Evolutionary conservation across 2,329 filamentous ascomycete species (phyloP), one percentile per base, ranked within the genome.

Genomic region (Colletotrichum phormii): DNA sequence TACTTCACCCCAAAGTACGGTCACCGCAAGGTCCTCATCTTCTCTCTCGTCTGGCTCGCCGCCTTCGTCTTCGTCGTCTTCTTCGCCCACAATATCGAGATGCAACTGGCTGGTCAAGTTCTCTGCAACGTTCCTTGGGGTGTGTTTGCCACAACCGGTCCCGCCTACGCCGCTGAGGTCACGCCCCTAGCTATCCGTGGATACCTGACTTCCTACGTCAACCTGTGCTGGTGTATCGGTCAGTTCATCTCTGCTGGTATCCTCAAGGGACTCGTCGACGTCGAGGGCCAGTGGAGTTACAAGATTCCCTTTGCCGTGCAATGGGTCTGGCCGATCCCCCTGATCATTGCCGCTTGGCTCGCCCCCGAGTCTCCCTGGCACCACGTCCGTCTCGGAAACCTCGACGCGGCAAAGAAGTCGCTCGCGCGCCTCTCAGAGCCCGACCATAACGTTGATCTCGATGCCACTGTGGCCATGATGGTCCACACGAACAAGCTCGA

Each of bases 41-140:
- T 76, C 37, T 81, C 81, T 4, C 80, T 88, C n/a, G 78, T 79
- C 24, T 81, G 81, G 73, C 77, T 88, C 37, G 77, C 80, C 6
- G 81, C 76, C 11, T 86, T 86, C 74, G 83, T 88, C 75, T 88
- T 87, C 75, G 80, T 88, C 70, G 80, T 82, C 37, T 86, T 88
- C 79, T 88, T 88, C 64, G 84, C 86, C 0, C 82, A 82, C 8
- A 84, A 80, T 26, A 80, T 86, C 7, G 78, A 82, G 33, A 80
- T 84, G 15, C 78, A 87, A 42, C 78, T 88, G 2, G 80, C 84
- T 6, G 86, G 85, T 5, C 81, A 87, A 66, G 80, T 88, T 71
- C 77, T 89, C 12, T 87, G 85, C 77, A 82, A 81, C 62, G 77
- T 86, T 3, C 80, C 84, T 12, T 86, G 83, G 82, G 85, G 85